A percentile compares a stretch with the other conserved stretches of the same genome.
Conservation (phyloP, 352 stramenopile genomes). For the Thalassiosira delicatula region DNA sequence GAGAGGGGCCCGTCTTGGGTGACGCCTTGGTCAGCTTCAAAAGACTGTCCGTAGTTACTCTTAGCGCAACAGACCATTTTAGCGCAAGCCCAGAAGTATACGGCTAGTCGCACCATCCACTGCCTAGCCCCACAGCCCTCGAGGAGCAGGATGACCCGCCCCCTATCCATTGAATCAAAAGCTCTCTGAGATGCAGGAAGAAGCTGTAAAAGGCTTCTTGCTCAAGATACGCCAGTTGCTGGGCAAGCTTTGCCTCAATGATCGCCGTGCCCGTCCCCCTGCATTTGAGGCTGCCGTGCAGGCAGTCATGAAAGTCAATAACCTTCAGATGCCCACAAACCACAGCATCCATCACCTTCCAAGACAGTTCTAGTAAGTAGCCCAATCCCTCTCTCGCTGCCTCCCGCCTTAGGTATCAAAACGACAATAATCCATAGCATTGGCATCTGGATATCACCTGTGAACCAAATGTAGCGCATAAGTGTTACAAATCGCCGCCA, state of each 20-base stretch:
- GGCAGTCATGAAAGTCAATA: constrained; percentile 21
- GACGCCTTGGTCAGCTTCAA: too few relatives aligned
- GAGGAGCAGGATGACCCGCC: constrained; percentile 16
- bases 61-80: too few relatives aligned
- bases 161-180: constrained; percentile 34
- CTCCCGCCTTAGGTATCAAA: not conserved
- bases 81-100: constrained; percentile 36
- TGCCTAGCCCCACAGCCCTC: constrained; percentile 8
- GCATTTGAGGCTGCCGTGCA: constrained; percentile 7
- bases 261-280: constrained; percentile 16
- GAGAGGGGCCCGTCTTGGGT: too few relatives aligned
- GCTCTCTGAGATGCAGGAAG: constrained; percentile 33
- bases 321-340: not conserved
- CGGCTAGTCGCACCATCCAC: constrained; percentile 17
- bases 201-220: constrained; percentile 12
- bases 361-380: constrained; percentile 22
- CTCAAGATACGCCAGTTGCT: constrained; percentile 30
- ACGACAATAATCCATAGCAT: constrained; percentile 9
- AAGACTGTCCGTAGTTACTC: too few relatives aligned
- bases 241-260: constrained; percentile 22
- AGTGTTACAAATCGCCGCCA: not conserved
- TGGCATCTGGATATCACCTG: not conserved
- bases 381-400: constrained; percentile 6
- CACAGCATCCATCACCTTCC: constrained; percentile 24
- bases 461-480: not conserved